Conservation (phyloP, 768 basidiomycete genomes). For the Lentinula sp. region DNA sequence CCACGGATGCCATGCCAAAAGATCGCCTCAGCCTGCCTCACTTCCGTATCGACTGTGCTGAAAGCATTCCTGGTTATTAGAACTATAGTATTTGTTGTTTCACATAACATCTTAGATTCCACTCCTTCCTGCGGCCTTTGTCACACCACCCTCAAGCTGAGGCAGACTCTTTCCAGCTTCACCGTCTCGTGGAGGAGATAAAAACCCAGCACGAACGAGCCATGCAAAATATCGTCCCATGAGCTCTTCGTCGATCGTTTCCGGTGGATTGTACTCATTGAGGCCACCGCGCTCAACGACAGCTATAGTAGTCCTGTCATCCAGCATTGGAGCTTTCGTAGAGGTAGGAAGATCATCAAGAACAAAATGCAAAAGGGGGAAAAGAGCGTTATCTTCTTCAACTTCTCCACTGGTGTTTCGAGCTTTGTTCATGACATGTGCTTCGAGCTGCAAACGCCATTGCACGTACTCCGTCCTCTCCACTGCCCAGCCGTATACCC, state of each 20-base stretch:
- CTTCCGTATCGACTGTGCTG: no score
- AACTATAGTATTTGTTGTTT: no score
- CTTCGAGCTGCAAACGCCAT: slow-evolving; percentile 90
- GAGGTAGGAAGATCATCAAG: slow-evolving; percentile 95
- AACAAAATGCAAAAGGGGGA: slow-evolving; percentile 95
- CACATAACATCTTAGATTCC: background rate
- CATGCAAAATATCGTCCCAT: slow-evolving; percentile 91
- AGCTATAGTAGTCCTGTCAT: slow-evolving; percentile 76
- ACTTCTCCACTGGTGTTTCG: background rate
- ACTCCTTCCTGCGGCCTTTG: slow-evolving; percentile 13
- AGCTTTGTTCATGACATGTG: slow-evolving; percentile 82
- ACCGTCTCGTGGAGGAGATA: slow-evolving; percentile 44
- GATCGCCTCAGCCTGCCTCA: no score
- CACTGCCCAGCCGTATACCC: slow-evolving; percentile 75
- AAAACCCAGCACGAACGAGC: slow-evolving; percentile 82
- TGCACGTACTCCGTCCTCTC: slow-evolving; percentile 80
- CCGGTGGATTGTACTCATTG: slow-evolving; percentile 30
- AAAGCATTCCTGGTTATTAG: no score
- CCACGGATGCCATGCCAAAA: no score
- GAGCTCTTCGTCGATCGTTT: slow-evolving; percentile 67
- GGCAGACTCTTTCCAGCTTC: slow-evolving; percentile 1
- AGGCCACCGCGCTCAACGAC: slow-evolving; percentile 30
- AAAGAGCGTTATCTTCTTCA: slow-evolving; percentile 88
- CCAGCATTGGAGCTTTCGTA: slow-evolving; percentile 88
- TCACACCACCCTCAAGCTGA: slow-evolving; percentile 7